Conservation (phyloP, 352 stramenopile species). For the Discostella stelligera region DNA sequence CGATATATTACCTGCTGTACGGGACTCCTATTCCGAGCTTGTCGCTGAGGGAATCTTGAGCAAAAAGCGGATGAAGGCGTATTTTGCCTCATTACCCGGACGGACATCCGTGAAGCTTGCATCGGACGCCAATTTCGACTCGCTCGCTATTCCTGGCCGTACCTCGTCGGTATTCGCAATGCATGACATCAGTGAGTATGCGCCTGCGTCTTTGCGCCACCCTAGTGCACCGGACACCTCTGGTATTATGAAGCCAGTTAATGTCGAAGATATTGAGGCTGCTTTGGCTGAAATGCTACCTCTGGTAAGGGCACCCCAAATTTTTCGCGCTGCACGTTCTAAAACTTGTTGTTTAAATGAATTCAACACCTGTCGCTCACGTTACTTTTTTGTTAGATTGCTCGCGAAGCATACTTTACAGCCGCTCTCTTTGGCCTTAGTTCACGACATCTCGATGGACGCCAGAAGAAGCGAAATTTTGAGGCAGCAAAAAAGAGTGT, state of each 20-base stretch:
- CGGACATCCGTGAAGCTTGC: slow-evolving; percentile 70
- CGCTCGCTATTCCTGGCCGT: slow-evolving; percentile 13
- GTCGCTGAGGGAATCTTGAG: slow-evolving; percentile 80
- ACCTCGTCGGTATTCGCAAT: slow-evolving; percentile 20
- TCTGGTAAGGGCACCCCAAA: slow-evolving; percentile 30
- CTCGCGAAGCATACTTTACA: slow-evolving; percentile 80
- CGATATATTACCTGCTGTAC: slow-evolving; percentile 68
- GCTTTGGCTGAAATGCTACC: slow-evolving; percentile 72
- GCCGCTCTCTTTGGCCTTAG: slow-evolving; percentile 78
- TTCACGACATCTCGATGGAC: slow-evolving; percentile 72
- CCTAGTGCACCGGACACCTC: slow-evolving; percentile 27
- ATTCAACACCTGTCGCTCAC: neutral
- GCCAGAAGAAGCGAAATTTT: slow-evolving; percentile 82
- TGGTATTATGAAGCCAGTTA: slow-evolving; percentile 62
- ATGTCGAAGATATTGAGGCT: slow-evolving; percentile 73
- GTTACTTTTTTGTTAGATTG: slow-evolving; percentile 47
- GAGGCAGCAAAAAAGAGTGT: slow-evolving; percentile 75
- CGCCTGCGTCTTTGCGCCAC: slow-evolving; percentile 29
- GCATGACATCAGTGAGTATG: slow-evolving; percentile 49
- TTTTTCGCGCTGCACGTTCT: neutral
- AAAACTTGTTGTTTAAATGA: neutral
- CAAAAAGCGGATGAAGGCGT: slow-evolving; percentile 81
- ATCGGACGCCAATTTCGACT: slow-evolving; percentile 40
- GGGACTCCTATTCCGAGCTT: slow-evolving; percentile 78
- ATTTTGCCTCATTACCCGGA: slow-evolving; percentile 77